Conservation (phyloP, 441 rosid genomes). For the Arabidopsis lyrata region DNA sequence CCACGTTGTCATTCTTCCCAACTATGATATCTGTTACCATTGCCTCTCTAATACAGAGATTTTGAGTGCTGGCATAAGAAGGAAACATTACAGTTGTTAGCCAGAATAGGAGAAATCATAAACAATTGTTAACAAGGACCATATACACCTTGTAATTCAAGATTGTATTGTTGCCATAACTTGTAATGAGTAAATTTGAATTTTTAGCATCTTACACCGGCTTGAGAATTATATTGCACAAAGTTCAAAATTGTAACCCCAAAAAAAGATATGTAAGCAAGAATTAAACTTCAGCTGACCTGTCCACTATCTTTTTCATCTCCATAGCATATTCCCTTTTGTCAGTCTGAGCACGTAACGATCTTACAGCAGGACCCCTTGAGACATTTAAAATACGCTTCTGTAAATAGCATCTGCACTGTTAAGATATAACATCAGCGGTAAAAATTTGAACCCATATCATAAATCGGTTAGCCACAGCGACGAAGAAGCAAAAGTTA, state of each 20-base stretch:
- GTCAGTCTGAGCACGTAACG: constrained; percentile 97
- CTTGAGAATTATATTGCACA: constrained; percentile 4
- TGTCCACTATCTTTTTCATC: constrained; percentile 87
- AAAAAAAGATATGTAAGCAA: constrained; percentile 26
- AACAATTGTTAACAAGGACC: constrained; percentile 21
- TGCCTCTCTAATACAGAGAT: constrained; percentile 94
- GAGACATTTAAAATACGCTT: constrained; percentile 91
- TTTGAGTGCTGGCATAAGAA: constrained; percentile 72
- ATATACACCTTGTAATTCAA: constrained; percentile 14
- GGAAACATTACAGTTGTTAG: constrained; percentile 43
- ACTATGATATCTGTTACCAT: constrained; percentile 91
- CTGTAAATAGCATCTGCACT: constrained; percentile 90
- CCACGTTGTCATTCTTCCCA: constrained; percentile 93
- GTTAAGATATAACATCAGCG: constrained; percentile 31
- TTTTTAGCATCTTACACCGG: constrained; percentile 8
- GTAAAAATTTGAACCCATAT: neutral
- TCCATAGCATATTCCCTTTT: constrained; percentile 94
- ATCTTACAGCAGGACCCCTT: constrained; percentile 97
- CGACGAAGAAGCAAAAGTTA: too few relatives aligned
- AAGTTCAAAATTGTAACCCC: constrained; percentile 8
- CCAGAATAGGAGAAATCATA: constrained; percentile 30
- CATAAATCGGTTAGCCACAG: too few relatives aligned
- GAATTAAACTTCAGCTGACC: constrained; percentile 52
- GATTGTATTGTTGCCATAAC: neutral
- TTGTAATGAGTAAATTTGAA: constrained; percentile 14